A percentile compares a stretch with the other conserved stretches of the same genome.
phyloP scores from a whole-genome alignment of 129 eudicot genomes.

The Saussurea involucrata region DNA sequence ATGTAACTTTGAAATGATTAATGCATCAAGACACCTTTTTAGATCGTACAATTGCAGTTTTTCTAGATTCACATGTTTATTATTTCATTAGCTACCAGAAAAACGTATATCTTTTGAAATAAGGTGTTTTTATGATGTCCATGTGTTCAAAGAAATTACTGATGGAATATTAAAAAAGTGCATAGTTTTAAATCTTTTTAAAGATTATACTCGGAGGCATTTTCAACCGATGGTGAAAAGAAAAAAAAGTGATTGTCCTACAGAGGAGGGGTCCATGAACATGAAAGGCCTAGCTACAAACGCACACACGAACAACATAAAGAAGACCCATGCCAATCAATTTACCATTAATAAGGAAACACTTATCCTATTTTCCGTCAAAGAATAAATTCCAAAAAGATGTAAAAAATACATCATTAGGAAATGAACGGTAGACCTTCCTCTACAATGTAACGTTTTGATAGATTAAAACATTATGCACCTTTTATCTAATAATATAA shows the following conservation, averaged over 20 bases:
- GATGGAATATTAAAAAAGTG: background rate
- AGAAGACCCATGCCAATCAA: conserved; percentile 21
- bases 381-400: background rate
- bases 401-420: background rate
- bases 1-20: conserved; percentile 14
- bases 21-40: conserved; percentile 14
- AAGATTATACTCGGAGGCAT: background rate
- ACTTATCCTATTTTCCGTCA: conserved; percentile 17
- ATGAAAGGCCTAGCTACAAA: conserved; percentile 27
- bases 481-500: background rate
- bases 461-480: background rate
- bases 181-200: background rate
- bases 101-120: background rate
- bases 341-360: conserved; percentile 18
- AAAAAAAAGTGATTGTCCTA: conserved; percentile 14
- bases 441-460: background rate
- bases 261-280: conserved; percentile 21
- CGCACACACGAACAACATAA: conserved; percentile 13
- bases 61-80: background rate
- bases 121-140: background rate
- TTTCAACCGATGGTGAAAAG: conserved; percentile 5
- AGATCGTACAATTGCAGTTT: background rate
- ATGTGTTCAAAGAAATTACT: background rate
- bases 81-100: background rate
- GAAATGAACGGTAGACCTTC: background rate